A percentile compares a stretch with the other conserved stretches of the same genome.
Conservation (phyloP, 2,329 filamentous ascomycete species). For the Botrytis galanthina region DNA sequence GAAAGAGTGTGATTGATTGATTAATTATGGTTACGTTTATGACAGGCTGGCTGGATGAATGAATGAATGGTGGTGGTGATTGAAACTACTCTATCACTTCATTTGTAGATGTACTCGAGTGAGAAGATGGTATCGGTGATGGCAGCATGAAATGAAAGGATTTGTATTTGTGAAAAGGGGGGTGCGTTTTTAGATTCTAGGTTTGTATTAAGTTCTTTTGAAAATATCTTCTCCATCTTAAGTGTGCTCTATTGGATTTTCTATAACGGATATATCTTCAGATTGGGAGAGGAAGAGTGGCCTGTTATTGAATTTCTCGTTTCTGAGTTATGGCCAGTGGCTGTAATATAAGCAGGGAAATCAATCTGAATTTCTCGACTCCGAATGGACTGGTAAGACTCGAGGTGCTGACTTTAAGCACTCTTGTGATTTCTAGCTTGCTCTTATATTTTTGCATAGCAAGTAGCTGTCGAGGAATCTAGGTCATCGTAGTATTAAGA, state of each 20-base stretch:
- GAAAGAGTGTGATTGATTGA: not conserved
- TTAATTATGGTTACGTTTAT: too few species aligned
- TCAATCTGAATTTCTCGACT: not conserved
- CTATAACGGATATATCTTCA: not conserved
- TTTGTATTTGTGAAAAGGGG: fast-evolving
- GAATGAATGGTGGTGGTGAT: too few species aligned
- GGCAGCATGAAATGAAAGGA: too few species aligned
- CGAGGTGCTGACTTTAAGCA: too few species aligned
- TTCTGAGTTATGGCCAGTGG: not conserved
- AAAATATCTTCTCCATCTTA: not conserved
- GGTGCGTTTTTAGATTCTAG: not conserved
- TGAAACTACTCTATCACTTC: too few species aligned
- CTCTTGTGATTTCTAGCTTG: not conserved
- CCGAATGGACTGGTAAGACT: too few species aligned
- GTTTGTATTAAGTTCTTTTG: not conserved
- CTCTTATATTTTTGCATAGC: not conserved
- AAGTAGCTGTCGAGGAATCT: not conserved
- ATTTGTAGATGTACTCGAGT: too few species aligned
- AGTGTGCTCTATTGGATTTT: fast-evolving
- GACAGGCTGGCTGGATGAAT: too few species aligned
- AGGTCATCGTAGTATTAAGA: not conserved
- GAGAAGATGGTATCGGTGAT: too few species aligned
- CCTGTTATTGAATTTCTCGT: not conserved
- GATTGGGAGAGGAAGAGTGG: not conserved
- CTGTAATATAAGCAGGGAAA: not conserved